Evolutionary conservation across 768 basidiomycete species (phyloP).

Genomic region (Clavaria fumosa): DNA sequence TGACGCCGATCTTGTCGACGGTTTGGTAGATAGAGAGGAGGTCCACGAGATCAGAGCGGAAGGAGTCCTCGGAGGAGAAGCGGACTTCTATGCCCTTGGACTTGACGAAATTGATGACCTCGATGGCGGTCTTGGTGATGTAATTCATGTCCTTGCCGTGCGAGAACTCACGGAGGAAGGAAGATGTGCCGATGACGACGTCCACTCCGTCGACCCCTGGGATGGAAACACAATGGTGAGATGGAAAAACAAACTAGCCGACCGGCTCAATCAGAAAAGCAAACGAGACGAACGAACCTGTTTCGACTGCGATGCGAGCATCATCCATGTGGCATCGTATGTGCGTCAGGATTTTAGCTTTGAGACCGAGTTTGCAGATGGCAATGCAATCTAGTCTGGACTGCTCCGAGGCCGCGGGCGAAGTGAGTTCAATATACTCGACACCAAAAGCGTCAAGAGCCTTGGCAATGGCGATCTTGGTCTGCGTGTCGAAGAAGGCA

Average conservation of each 20-base stretch:
- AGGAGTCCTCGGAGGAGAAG: constrained; percentile 98
- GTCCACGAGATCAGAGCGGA: constrained; percentile 99
- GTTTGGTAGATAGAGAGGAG: constrained; percentile 97
- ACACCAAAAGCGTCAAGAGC: constrained; percentile 98
- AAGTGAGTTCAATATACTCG: constrained; percentile 98
- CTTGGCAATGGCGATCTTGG: constrained; percentile 98
- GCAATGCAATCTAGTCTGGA: constrained; percentile 89
- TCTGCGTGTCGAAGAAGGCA: constrained; percentile 98
- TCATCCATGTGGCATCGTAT: constrained; percentile 99
- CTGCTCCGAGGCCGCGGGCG: constrained; percentile 94
- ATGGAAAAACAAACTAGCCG: constrained; percentile 1
- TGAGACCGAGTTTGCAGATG: constrained; percentile 97
- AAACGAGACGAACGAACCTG: constrained; percentile 36
- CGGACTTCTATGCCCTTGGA: constrained; percentile 99
- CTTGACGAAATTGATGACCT: constrained; percentile 99
- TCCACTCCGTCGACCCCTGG: constrained; percentile 96
- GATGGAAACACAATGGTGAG: no score
- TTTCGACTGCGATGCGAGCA: constrained; percentile 95
- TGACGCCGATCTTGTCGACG: constrained; percentile 98
- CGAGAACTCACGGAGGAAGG: constrained; percentile 98
- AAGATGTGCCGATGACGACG: constrained; percentile 97
- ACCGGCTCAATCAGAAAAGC: background rate
- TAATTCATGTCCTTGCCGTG: constrained; percentile 99
- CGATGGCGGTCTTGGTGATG: constrained; percentile 97
- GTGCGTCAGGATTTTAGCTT: constrained; percentile 94